These are phyloP conservation scores for Solanum hybrid DNA, from an alignment of 305 asterid species.

Conservation along the genomic window DNA sequence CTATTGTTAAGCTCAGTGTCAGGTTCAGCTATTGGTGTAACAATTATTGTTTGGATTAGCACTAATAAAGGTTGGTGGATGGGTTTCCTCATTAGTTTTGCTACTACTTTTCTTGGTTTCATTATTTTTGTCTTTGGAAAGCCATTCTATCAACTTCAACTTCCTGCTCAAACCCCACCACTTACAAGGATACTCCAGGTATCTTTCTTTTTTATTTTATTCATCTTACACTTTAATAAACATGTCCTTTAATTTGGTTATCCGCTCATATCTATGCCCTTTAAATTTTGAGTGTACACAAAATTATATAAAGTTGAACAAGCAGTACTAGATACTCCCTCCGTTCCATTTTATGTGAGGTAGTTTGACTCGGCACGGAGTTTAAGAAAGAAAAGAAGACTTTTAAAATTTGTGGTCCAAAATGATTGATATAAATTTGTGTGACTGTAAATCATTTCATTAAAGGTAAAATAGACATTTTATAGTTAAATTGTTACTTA, in stretches of 20 bases:
- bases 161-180: constrained; percentile 26
- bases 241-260: neutral
- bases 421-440: too few relatives aligned
- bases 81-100: constrained; percentile 34
- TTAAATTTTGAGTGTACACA: neutral
- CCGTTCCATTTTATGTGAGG: too few relatives aligned
- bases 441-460: too few relatives aligned
- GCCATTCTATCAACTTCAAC: constrained; percentile 27
- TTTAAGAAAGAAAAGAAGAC: too few relatives aligned
- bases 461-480: too few relatives aligned
- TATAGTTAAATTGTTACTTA: too few relatives aligned
- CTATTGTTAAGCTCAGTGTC: constrained; percentile 29
- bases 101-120: constrained; percentile 25
- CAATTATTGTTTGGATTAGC: constrained; percentile 40
- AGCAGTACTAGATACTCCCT: too few relatives aligned
- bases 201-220: neutral
- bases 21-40: constrained; percentile 43
- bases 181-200: constrained; percentile 30
- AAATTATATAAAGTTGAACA: neutral
- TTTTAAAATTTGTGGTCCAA: too few relatives aligned
- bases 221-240: neutral
- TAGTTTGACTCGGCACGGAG: too few relatives aligned
- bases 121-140: constrained; percentile 29
- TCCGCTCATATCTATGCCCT: neutral
- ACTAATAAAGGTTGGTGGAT: constrained; percentile 40